Evolutionary conservation across 352 stramenopile species (phyloP).

Genomic region (Phytophthora melonis): DNA sequence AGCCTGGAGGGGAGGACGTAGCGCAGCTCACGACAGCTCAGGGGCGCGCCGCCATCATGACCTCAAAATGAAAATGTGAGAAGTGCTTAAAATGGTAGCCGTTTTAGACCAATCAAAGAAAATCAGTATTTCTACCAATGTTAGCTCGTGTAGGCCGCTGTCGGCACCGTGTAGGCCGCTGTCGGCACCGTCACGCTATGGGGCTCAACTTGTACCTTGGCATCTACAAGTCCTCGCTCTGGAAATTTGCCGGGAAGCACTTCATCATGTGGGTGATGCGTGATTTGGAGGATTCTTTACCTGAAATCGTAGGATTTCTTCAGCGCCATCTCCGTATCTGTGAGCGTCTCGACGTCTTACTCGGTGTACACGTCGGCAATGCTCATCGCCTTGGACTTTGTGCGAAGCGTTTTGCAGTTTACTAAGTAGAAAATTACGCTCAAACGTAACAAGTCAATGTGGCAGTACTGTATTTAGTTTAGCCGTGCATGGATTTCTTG

Average conservation of each 20-base stretch:
- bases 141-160: too few species aligned
- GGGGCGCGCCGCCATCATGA: too few species aligned
- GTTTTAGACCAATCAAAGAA: too few species aligned
- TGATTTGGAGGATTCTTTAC: background rate
- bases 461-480: too few species aligned
- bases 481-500: too few species aligned
- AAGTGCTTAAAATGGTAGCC: too few species aligned
- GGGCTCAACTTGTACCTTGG: background rate
- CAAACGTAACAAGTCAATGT: background rate
- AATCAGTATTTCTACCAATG: too few species aligned
- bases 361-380: background rate
- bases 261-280: slow-evolving; percentile 2
- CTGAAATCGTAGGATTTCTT: slow-evolving; percentile 1
- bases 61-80: too few species aligned
- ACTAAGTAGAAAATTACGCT: background rate
- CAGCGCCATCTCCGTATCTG: background rate
- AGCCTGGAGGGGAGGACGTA: too few species aligned
- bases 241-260: background rate
- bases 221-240: background rate
- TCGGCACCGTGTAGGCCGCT: too few species aligned
- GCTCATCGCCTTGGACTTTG: background rate
- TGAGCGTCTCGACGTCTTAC: background rate
- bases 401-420: background rate
- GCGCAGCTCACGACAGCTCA: too few species aligned
- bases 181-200: too few species aligned